Conservation (phyloP, 2,329 filamentous ascomycete genomes). For the Helotiales sp. region DNA sequence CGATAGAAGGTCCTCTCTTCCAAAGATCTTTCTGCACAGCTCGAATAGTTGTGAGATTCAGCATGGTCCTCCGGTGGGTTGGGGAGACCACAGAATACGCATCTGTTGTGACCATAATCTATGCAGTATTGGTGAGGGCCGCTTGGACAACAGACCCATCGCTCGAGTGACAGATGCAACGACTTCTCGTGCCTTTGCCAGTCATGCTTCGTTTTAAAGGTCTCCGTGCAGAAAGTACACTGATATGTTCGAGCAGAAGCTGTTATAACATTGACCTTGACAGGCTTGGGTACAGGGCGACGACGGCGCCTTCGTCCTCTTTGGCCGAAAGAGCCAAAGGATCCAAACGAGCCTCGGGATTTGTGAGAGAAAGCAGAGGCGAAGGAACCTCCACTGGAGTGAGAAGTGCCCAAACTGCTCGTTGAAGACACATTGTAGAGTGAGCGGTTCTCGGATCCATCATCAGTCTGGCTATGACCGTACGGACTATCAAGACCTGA, state of each 20-base stretch:
- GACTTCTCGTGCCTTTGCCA: constrained; percentile 73
- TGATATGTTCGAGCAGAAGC: constrained; percentile 49
- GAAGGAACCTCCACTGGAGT: constrained; percentile 58
- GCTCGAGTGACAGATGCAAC: constrained; percentile 62
- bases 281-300: constrained; percentile 37
- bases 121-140: constrained; percentile 57
- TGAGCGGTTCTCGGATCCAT: constrained; percentile 59
- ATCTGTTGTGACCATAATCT: constrained; percentile 56
- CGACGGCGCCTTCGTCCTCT: constrained; percentile 32
- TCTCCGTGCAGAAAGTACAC: constrained; percentile 69
- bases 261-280: constrained; percentile 46
- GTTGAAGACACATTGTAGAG: constrained; percentile 59
- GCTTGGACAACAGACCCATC: constrained; percentile 64
- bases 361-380: constrained; percentile 59
- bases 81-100: constrained; percentile 59
- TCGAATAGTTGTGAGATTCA: constrained; percentile 58
- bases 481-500: constrained; percentile 59
- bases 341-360: constrained; percentile 54
- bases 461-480: constrained; percentile 53
- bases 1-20: constrained; percentile 66
- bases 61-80: constrained; percentile 57
- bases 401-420: constrained; percentile 51
- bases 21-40: constrained; percentile 65
- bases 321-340: constrained; percentile 32
- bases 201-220: constrained; percentile 67